Evolutionary conservation across 169 alveolate genomes (phyloP), one percentile per base, ranked within the genome.

Genomic region (Babesia ovis): DNA sequence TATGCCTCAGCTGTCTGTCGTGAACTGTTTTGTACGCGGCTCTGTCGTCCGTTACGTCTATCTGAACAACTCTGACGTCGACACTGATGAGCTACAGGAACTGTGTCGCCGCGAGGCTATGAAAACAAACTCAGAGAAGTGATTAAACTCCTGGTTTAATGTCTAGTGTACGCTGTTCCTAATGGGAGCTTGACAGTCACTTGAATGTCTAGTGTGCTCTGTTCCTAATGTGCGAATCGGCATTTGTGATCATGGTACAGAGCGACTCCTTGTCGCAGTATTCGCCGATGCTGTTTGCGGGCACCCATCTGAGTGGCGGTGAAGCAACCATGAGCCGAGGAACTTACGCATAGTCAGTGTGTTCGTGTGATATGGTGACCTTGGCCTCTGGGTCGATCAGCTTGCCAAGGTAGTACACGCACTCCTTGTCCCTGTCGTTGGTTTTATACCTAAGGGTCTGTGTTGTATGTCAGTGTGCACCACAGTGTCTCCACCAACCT

Each of bases 21-120:
- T 94, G 79, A 94, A 93, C 74, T 92, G 98, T 77, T 96, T 96
- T 62, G 94, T 96, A 4, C 85, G 98, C 57, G 99, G 99, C 45
- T 93, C 97, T 18, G 97, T 94, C 16, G 97, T 96, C 3, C 93
- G 98, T 46, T 96, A 96, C 75, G 92, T 96, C 29, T 96, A 92
- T 73, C 73, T 96, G 37, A 95, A 93, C 14, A 89, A 94, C 22
- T 84, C 92, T 5, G 97, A 94, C 51, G 92, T 96, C 50, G 94
- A 95, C 82, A 72, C 91, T 16, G 96, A 94, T 55, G 92, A 93
- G 59, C 81, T 95, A 42, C 96, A 92, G 76, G 95, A 92, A 54
- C 94, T 95, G 51, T 95, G 98, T 64, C 90, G 94, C 70, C 92
- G 92, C 48, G 90, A 84, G 61, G 91, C 91, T 41, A 89, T 82